Evolutionary conservation across 805 yeast species (phyloP).

Genomic region (Yarrowia sp.): DNA sequence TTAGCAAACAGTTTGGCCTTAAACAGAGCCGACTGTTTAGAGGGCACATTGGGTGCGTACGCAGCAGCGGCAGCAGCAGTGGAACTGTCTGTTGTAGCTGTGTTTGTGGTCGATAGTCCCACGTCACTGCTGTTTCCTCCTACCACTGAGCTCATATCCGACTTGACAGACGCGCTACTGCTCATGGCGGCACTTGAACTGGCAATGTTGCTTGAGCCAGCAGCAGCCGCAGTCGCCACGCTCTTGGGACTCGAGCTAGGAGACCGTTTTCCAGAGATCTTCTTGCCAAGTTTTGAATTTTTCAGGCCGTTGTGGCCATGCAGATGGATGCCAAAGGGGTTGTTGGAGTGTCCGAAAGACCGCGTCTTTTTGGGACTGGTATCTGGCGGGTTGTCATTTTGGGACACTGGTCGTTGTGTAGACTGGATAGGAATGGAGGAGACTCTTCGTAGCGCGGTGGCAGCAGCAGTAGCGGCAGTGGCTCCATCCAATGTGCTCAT

Average conservation of each 20-base stretch:
- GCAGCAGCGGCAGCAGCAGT: conserved; percentile 49
- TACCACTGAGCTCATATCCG: conserved; percentile 6
- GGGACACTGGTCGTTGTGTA: conserved; percentile 14
- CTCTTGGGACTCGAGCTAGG: conserved; percentile 20
- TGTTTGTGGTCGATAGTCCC: neutral
- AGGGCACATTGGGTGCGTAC: conserved; percentile 43
- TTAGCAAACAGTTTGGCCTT: conserved; percentile 51
- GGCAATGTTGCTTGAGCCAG: neutral
- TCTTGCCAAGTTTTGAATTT: conserved; percentile 32
- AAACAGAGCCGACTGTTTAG: conserved; percentile 44
- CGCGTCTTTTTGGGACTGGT: conserved; percentile 16
- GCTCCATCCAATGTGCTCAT: conserved; percentile 22
- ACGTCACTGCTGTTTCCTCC: conserved; percentile 3
- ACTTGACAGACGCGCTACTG: conserved; percentile 19
- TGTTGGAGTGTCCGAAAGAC: conserved; percentile 21
- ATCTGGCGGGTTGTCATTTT: conserved; percentile 3
- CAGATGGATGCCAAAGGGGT: conserved; percentile 28
- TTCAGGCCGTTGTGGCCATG: conserved; percentile 31
- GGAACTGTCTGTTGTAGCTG: conserved; percentile 39
- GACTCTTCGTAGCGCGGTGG: conserved; percentile 27
- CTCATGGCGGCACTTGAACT: conserved; percentile 11
- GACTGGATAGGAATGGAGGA: conserved; percentile 32
- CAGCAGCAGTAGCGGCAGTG: conserved; percentile 38
- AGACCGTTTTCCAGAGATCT: conserved; percentile 29
- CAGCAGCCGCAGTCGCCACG: neutral